Base-by-base conservation (phyloP, 2,329 filamentous ascomycete species). In the Diaporthe sp. region DNA sequence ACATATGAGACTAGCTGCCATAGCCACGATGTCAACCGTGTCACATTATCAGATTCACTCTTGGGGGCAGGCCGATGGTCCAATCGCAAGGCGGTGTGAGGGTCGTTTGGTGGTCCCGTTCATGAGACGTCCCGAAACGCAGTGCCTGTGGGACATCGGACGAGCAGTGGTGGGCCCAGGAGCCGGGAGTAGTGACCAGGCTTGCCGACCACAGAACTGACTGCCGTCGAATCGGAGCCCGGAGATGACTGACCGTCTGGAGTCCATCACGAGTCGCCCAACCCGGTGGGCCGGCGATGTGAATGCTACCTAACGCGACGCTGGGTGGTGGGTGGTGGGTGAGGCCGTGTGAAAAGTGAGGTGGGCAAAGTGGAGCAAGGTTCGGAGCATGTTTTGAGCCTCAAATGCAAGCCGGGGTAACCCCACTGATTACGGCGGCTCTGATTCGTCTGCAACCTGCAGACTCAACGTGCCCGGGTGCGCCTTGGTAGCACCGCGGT, bases 81-180 rank as follows among this genome's bases (percentile, higher is more conserved):
- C 63, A 68, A 68, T 68, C 63, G 63, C 63, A 68, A 39, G 47
- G 32, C 63, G n/a, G 32, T 30, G 4, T 9, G 47, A 35, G 17
- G n/a, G 30, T 27, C 44, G 32, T 53, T 68, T 13, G 9, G 47
- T 53, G 32, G 63, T 68, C 19, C 32, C 27, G 47, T 53, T 39
- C 39, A 35, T 53, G 63, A 68, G 63, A 68, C 63, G 63, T 39
- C 15, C n/a, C 63, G 63, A 68, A 68, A 68, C 63, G 47, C 63
- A 44, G 63, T 68, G 63, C 44, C 63, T 25, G 4, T 7, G 63
- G 22, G 32, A 68, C 32, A 68, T 68, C 47, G 63, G 63, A 68
- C 32, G 63, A 53, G 32, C 63, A 39, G 32, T 22, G 37, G 30
- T 66, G 42, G 44, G 61, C 61, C 44, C 7, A 10, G 22, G 44